These are phyloP conservation scores for Metschnikowia corniflorae DNA, from an alignment of 805 yeast species.

Conservation along the genomic window DNA sequence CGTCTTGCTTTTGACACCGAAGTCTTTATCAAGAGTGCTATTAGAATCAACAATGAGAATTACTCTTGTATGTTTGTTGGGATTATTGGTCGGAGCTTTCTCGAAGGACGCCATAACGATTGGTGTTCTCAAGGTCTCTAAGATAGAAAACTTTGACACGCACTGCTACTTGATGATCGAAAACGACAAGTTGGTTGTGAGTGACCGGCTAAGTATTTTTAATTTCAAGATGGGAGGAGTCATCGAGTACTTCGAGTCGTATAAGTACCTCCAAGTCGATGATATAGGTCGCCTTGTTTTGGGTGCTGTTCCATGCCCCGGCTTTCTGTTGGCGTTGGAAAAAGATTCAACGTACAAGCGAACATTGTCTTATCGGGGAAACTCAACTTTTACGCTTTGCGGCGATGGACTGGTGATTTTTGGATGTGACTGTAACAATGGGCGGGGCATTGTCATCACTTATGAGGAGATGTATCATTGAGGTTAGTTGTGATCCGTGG, in stretches of 20 bases:
- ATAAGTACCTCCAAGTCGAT: not conserved
- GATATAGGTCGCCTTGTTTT: not conserved
- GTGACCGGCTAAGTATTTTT: not conserved
- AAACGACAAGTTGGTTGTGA: not conserved
- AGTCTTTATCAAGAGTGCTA: too few relatives aligned
- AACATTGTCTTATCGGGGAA: not conserved
- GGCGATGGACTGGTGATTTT: slow-evolving; percentile 2
- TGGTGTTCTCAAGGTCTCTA: not conserved
- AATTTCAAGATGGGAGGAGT: not conserved
- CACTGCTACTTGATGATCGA: not conserved
- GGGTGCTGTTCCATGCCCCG: not conserved
- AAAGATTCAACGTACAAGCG: not conserved
- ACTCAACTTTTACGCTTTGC: slow-evolving; percentile 1
- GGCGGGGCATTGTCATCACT: not conserved
- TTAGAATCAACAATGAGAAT: too few relatives aligned
- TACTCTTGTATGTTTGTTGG: too few relatives aligned
- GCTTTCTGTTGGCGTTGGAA: not conserved
- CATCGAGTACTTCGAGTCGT: not conserved
- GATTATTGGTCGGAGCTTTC: too few relatives aligned
- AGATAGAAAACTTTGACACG: not conserved
- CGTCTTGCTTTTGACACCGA: too few relatives aligned
- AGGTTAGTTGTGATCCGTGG: too few relatives aligned
- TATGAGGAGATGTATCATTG: slow-evolving; percentile 1
- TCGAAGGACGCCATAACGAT: not conserved
- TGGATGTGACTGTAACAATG: not conserved